Percentiles rank a stretch among this genome's conserved stretches.
Conservation (phyloP, 106 monocot genomes). For the Alisma plantagoaquatica region DNA sequence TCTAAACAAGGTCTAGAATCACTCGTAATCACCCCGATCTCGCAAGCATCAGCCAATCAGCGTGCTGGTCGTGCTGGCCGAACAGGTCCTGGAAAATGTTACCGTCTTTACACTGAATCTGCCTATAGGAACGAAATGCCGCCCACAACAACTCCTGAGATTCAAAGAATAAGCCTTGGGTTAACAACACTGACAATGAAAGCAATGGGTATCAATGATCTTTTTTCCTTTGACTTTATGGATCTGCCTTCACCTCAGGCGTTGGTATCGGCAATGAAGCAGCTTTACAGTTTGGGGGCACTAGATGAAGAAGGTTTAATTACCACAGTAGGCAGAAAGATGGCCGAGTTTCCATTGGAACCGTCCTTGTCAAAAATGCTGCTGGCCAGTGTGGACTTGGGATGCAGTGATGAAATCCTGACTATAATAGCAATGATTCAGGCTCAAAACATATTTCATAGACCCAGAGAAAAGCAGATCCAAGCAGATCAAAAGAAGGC, state of each 20-base stretch:
- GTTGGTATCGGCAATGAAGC: slow-evolving; percentile 86
- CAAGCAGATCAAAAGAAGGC: slow-evolving; percentile 88
- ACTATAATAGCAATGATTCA: slow-evolving; percentile 94
- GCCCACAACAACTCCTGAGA: slow-evolving; percentile 74
- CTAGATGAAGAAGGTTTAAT: slow-evolving; percentile 84
- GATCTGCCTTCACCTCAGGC: slow-evolving; percentile 86
- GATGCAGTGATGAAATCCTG: slow-evolving; percentile 82
- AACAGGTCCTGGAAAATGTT: slow-evolving; percentile 90
- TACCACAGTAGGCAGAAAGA: slow-evolving; percentile 81
- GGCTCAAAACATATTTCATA: slow-evolving; percentile 74
- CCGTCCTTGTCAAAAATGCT: slow-evolving; percentile 83
- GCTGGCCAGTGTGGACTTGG: slow-evolving; percentile 83
- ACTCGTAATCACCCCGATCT: slow-evolving; percentile 78
- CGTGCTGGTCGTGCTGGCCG: slow-evolving; percentile 85
- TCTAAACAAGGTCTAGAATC: slow-evolving; percentile 84
- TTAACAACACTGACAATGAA: slow-evolving; percentile 65
- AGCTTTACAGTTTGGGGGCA: slow-evolving; percentile 75
- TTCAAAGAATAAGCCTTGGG: slow-evolving; percentile 81
- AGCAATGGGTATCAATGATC: slow-evolving; percentile 93
- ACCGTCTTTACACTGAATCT: slow-evolving; percentile 81
- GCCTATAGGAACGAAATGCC: slow-evolving; percentile 89
- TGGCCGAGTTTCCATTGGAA: slow-evolving; percentile 88
- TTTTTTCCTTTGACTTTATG: slow-evolving; percentile 87
- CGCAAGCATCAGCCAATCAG: slow-evolving; percentile 92
- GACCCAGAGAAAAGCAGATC: slow-evolving; percentile 86